Conservation (phyloP, 257 asterid genomes). For the Jacaranda copaia region DNA sequence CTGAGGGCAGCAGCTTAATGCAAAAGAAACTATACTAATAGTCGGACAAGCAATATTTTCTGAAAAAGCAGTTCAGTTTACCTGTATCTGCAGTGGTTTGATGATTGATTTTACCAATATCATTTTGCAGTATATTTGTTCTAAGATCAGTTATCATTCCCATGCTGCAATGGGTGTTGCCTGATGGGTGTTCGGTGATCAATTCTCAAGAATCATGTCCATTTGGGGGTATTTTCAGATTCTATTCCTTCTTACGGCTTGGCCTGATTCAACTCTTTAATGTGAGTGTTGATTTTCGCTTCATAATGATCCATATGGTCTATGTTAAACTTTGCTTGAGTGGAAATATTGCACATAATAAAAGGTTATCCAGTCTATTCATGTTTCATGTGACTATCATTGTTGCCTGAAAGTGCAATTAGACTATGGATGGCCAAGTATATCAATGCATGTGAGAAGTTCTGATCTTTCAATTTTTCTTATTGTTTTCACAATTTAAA, state of each 20-base stretch:
- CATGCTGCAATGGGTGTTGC: slow-evolving; percentile 80
- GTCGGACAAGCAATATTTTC: background rate
- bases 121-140: slow-evolving; percentile 74
- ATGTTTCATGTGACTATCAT: slow-evolving; percentile 28
- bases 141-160: slow-evolving; percentile 78
- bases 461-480: background rate
- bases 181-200: slow-evolving; percentile 59
- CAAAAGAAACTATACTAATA: background rate
- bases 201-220: slow-evolving; percentile 53
- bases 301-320: slow-evolving; percentile 12
- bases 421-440: slow-evolving; percentile 1
- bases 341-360: background rate
- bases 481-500: background rate
- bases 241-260: slow-evolving; percentile 73
- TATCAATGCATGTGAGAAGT: background rate
- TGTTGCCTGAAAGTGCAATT: background rate
- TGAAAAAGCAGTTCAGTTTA: background rate
- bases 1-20: slow-evolving; percentile 1
- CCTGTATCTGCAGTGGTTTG: slow-evolving; percentile 15
- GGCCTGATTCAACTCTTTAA: slow-evolving; percentile 85
- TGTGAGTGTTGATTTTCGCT: slow-evolving; percentile 60
- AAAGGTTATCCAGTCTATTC: slow-evolving; percentile 23
- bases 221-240: slow-evolving; percentile 62
- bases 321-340: slow-evolving; percentile 31
- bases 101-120: slow-evolving; percentile 18